Base-by-base conservation (phyloP, 2,329 filamentous ascomycete species). In the Magnaporthales sp. region DNA sequence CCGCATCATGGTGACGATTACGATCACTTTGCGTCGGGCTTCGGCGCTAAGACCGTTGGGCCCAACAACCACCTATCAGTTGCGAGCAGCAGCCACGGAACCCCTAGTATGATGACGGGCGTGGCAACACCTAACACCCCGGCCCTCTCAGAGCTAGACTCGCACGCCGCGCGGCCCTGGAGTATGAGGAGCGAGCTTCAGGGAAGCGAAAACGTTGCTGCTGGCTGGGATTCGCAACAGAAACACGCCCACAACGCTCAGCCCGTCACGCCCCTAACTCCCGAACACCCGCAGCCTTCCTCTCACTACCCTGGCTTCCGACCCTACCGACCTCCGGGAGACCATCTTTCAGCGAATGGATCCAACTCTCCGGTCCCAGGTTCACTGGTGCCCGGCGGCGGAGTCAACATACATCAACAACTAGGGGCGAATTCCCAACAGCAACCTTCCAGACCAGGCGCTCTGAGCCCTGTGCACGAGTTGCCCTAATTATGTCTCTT, bases 181-280 rank as follows among this genome's bases (percentile, higher is more conserved):
- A 70, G 69, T 10, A 46, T 71, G 68, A 68, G 69, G 26, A 70
- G 69, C 2, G 70, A 71, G 66, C 70, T 70, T 1, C 68, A 68
- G n/a, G 70, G 67, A 15, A 58, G 63, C 31, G n/a, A 71, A 11
- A 62, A 30, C 26, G 27, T 31, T 29, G 60, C 60, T n/a, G 19
- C 11, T 10, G 60, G 27, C 60, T 62, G 27, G 60, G 60, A 62
- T 10, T 27, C 27, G 27, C 60, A 65, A 19, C 63, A 65, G 15
- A 46, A 65, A 24, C 19, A 15, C 63, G 32, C 22, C 9, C 11
- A 30, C n/a, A 38, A 31, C n/a, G 8, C 30, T 9, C 62, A 32
- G 5, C 22, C 62, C 15, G 30, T 38, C 6, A 32, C 22, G 7
- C 13, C 62, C 13, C 8, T 24, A 32, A 27, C 31, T 11, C 4